Base-by-base conservation (phyloP, 2,329 filamentous ascomycete species). In the Fusarium sp. region DNA sequence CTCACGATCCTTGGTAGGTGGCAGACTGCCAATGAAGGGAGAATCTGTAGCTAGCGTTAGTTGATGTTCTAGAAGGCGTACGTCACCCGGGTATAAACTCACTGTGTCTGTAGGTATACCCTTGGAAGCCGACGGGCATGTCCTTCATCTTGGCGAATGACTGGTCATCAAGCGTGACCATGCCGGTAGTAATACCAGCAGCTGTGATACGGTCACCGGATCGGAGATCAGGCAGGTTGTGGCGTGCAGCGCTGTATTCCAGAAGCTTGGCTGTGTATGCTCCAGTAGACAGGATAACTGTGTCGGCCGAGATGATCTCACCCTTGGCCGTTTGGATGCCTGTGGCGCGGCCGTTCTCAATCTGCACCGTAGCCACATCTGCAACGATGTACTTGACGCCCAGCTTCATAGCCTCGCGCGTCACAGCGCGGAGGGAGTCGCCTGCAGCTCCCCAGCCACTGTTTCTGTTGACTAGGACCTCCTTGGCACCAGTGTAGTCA, bases 401-500 rank as follows among this genome's bases (percentile, higher is more conserved):
- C 11, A 89, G 78, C 52, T 86, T 83, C 9, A 91, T 74, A 21
- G 84, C 84, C 64, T 83, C 83, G 38, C 85, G 84, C 3, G 88
- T 91, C 13, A 91, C 84, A 3, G 86, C 87, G 57, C 83, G 79
- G 67, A 92, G 78, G 35, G 86, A 85, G 72, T 91, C 88, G 6
- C 88, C 88, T 4, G 90, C 90, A n/a, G 88, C 88, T 11, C 86
- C 89, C 88, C 89, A 92, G 2, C 90, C 90, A 78, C 89, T 90
- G 33, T 86, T 87, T 75, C 85, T 87, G 82, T 92, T 92, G 49
- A 91, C 81, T 19, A 90, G 82, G 6, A 91, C 88, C 73, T 90
- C 87, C 73, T 87, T 89, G 54, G 88, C 89, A 4, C 85, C 88
- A 0, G 82, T 83, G 74, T 90, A 92, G 63, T 91, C 88, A 4